Evolutionary conservation across 257 asterid species (phyloP), one percentile per base, ranked within the genome.

Genomic region (Galeopsis tetrahit): DNA sequence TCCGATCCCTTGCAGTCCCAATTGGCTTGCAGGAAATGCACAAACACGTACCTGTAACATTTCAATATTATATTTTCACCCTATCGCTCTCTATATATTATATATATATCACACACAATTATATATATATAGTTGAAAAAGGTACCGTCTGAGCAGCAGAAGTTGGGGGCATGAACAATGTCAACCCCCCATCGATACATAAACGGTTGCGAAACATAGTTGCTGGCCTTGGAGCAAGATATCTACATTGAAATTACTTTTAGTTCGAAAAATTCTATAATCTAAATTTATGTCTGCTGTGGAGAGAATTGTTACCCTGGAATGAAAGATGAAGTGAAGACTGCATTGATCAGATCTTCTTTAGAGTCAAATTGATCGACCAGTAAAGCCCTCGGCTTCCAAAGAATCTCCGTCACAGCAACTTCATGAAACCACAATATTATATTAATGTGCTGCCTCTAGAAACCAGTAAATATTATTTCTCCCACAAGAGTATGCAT

Each of bases 181-280:
- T 94, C 80, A 94, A 76, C 11, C 97, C 97, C 61, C 97, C 99
- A 63, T 94, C 99, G 63, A 91, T 81, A 17, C 99, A 94, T 59
- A 91, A 58, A 63, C 89, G 89, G 63, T 94, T 89, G 2, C 97
- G 88, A 71, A 94, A 94, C 88, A 85, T 79, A 5, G 96, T 94
- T 34, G 90, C 99, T 5, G 99, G 99, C 72, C 93, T 85, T 32
- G 99, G 99, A 64, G 99, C 96, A 69, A 94, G 99, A 85, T 94
- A 94, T 67, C 99, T 94, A 87, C 58, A 53, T 53, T 56, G 67
- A 71, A 70, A 31, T 44, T 32, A 58, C 40, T 43, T 71, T 65
- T 33, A 82, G 80, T 66, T 76, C 28, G 35, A 78, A 63, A 52
- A 58, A 51, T 43, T 43, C 44, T 58, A 44, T n/a, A 51, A 75